Evolutionary conservation across 2,329 filamentous ascomycete species (phyloP).

Genomic region (Gliomastix tumulicola): DNA sequence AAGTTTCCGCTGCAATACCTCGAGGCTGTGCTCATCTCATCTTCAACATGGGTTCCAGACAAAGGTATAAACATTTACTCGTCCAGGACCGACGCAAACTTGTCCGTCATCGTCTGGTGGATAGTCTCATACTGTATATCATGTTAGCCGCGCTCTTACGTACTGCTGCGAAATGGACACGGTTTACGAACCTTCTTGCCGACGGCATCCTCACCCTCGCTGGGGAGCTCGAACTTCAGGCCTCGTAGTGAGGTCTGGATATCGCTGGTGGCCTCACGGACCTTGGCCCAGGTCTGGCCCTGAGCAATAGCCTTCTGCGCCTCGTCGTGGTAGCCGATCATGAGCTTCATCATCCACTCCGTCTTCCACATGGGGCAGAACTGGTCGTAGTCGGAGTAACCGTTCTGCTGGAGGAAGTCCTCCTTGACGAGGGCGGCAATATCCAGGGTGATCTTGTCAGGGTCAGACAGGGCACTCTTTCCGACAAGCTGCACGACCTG

Average conservation of each 20-base stretch:
- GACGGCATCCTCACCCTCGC: conserved; percentile 73
- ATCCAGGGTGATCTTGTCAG: conserved; percentile 97
- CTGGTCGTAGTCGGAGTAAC: conserved; percentile 97
- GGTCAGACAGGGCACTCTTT: conserved; percentile 91
- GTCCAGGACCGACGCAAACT: conserved; percentile 92
- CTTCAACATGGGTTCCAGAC: no score
- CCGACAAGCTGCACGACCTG: conserved; percentile 98
- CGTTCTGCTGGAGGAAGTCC: conserved; percentile 98
- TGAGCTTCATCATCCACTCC: conserved; percentile 99
- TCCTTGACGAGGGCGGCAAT: conserved; percentile 91
- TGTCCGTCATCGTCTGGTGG: conserved; percentile 88
- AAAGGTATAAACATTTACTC: conserved; percentile 74
- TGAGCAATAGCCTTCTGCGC: conserved; percentile 90
- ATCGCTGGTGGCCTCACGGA: conserved; percentile 82
- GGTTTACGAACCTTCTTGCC: conserved; percentile 71
- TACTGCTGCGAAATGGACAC: no score
- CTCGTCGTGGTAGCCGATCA: conserved; percentile 97
- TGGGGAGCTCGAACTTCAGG: conserved; percentile 95
- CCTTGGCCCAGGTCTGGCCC: conserved; percentile 87
- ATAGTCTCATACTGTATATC: conserved; percentile 75
- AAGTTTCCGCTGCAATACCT: no score
- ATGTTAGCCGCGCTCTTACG: no score
- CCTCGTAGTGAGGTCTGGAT: conserved; percentile 78
- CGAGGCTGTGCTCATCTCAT: no score
- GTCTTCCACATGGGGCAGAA: conserved; percentile 99